Evolutionary conservation across 306 rosid genomes (phyloP).

Genomic region (Cercis canadensis): DNA sequence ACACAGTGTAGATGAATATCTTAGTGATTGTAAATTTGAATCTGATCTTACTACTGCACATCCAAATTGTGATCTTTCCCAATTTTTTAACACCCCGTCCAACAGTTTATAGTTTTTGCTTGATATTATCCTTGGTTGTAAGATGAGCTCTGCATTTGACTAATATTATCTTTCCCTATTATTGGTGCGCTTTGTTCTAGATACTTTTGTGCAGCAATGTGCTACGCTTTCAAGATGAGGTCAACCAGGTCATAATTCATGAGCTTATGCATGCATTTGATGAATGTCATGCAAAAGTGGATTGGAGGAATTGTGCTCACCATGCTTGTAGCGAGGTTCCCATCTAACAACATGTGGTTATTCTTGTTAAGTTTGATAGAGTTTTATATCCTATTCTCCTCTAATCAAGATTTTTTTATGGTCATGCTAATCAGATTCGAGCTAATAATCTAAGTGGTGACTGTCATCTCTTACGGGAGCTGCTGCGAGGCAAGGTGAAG

Average conservation of each 20-base stretch:
- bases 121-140: background rate
- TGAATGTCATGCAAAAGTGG: constrained; percentile 80
- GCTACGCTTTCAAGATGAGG: constrained; percentile 70
- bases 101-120: too few species aligned
- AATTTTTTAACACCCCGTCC: too few species aligned
- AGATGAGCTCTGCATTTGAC: constrained; percentile 5
- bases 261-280: constrained; percentile 91
- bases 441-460: constrained; percentile 88
- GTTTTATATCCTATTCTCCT: background rate
- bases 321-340: constrained; percentile 94
- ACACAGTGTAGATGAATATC: too few species aligned
- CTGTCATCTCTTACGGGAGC: constrained; percentile 86
- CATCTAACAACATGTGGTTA: background rate
- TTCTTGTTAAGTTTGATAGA: constrained; percentile 2
- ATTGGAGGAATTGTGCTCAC: constrained; percentile 90
- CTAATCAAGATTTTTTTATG: constrained; percentile 6
- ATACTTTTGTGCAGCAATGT: constrained; percentile 75
- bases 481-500: constrained; percentile 61
- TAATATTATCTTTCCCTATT: constrained; percentile 24
- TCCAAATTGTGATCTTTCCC: background rate
- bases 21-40: background rate
- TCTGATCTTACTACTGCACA: too few species aligned
- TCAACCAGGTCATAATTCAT: constrained; percentile 76
- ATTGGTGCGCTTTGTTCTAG: constrained; percentile 43
- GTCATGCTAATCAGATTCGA: constrained; percentile 67